Percentiles rank a stretch among this genome's conserved stretches.
These are phyloP conservation scores for Boletellus emodensis DNA, from an alignment of 768 basidiomycete genomes.

Conservation along the genomic window DNA sequence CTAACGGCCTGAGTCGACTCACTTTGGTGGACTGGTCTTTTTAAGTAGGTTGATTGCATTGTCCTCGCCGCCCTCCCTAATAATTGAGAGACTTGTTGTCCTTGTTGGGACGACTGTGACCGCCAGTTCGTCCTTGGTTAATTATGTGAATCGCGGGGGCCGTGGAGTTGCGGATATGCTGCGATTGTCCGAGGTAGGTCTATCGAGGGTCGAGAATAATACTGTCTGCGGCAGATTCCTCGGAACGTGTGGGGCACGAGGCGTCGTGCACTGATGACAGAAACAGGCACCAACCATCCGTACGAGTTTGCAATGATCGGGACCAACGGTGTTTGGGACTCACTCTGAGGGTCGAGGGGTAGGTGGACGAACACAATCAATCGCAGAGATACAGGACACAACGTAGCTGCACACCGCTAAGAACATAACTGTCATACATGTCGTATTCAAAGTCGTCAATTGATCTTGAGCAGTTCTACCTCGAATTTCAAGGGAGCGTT, in stretches of 20 bases:
- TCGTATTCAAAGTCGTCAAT: constrained; percentile 26
- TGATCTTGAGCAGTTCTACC: constrained; percentile 78
- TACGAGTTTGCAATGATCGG: not conserved
- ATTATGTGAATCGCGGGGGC: too few relatives aligned
- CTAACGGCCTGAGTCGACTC: constrained; percentile 10
- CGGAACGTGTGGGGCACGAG: too few relatives aligned
- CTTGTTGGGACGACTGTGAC: too few relatives aligned
- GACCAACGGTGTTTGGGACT: not conserved
- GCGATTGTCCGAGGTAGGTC: too few relatives aligned
- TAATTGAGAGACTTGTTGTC: too few relatives aligned
- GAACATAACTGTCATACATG: constrained; percentile 19
- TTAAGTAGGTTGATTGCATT: not conserved
- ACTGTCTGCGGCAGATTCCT: not conserved
- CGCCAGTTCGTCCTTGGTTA: too few relatives aligned
- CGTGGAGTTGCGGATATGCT: too few relatives aligned
- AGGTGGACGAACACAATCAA: constrained; percentile 16
- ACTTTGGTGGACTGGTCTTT: not conserved
- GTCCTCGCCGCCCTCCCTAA: not conserved
- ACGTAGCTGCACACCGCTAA: constrained; percentile 15
- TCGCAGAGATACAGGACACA: constrained; percentile 25
- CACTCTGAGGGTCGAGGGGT: not conserved
- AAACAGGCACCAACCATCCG: not conserved
- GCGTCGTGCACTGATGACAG: not conserved
- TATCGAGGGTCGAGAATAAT: too few relatives aligned
- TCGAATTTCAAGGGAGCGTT: constrained; percentile 76